Conservation (phyloP, 352 stramenopile species). For the Globisporangium middletonii region DNA sequence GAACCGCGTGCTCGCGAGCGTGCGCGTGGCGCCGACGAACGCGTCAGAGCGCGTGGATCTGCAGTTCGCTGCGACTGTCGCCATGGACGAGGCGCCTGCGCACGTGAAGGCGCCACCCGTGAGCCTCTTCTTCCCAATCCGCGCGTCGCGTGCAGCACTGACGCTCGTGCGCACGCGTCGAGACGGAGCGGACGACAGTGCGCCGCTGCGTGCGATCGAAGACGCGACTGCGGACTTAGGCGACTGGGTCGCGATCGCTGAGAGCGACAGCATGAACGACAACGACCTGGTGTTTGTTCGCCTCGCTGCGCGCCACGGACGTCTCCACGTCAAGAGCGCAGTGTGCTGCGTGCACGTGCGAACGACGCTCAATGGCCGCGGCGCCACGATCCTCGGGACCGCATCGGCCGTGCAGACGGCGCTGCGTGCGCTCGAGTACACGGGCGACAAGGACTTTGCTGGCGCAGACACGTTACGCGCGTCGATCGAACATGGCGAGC, state of each 20-base stretch:
- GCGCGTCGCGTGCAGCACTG: not conserved
- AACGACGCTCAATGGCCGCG: not conserved
- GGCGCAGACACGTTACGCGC: constrained; percentile 10
- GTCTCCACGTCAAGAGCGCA: not conserved
- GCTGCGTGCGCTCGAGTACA: constrained; percentile 13
- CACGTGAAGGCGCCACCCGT: not conserved
- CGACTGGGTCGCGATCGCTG: constrained; percentile 2
- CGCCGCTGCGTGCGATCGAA: not conserved
- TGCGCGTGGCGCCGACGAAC: constrained; percentile 4
- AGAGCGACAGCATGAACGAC: not conserved
- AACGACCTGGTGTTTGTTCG: constrained; percentile 4
- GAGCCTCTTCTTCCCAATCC: constrained; percentile 5
- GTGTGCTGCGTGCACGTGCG: constrained; percentile 13
- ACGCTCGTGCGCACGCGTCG: not conserved
- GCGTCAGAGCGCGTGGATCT: constrained; percentile 4
- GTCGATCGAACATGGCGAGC: not conserved
- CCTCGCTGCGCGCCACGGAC: constrained; percentile 3
- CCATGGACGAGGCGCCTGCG: not conserved
- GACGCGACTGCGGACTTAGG: constrained; percentile 1
- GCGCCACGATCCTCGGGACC: constrained; percentile 6
- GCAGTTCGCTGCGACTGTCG: constrained; percentile 1
- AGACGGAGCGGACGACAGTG: not conserved
- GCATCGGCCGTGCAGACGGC: constrained; percentile 3
- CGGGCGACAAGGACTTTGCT: constrained; percentile 12
- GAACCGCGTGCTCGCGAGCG: constrained; percentile 10